These are phyloP conservation scores for Pleomassaria siparia DNA, from an alignment of 2,329 filamentous ascomycete genomes.

Conservation along the genomic window DNA sequence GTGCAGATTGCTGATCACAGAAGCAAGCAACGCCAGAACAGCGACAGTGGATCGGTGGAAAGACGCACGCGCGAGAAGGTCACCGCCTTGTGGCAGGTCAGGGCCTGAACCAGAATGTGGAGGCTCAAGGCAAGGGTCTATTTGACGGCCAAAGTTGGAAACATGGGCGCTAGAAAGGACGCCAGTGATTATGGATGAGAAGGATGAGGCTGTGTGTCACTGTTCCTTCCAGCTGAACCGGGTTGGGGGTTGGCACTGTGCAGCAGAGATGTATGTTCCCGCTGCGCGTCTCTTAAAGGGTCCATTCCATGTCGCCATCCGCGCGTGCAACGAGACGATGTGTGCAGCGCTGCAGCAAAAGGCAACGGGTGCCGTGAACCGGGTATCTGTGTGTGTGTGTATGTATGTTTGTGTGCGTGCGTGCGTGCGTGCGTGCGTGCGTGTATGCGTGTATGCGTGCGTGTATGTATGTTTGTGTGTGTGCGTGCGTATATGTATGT, in stretches of 20 bases:
- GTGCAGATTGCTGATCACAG: slow-evolving; percentile 13
- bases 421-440: slow-evolving; percentile 3
- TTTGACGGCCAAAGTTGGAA: slow-evolving; percentile 12
- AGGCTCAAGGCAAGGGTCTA: slow-evolving; percentile 18
- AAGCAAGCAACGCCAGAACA: slow-evolving; percentile 19
- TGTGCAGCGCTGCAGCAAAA: slow-evolving; percentile 6
- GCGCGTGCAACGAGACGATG: slow-evolving; percentile 9
- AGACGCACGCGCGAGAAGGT: slow-evolving; percentile 20
- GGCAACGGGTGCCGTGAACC: slow-evolving; percentile 8
- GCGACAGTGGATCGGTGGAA: slow-evolving; percentile 20
- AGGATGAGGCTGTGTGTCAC: slow-evolving; percentile 35
- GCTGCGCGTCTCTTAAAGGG: slow-evolving; percentile 24
- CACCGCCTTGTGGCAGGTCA: slow-evolving; percentile 20
- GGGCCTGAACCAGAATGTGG: slow-evolving; percentile 20
- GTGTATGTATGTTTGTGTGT: too few species aligned
- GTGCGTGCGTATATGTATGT: too few species aligned
- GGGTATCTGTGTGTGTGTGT: slow-evolving; percentile 6
- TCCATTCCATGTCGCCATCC: slow-evolving; percentile 12
- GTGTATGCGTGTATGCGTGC: too few species aligned
- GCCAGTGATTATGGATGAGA: slow-evolving; percentile 23
- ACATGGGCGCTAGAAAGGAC: slow-evolving; percentile 19
- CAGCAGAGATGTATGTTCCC: slow-evolving; percentile 20
- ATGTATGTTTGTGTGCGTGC: slow-evolving; percentile 4
- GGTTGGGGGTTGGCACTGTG: slow-evolving; percentile 18
- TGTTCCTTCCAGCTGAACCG: slow-evolving; percentile 29